Conservation (phyloP, 2,329 filamentous ascomycete species). For the Fusarium sarcochroum region DNA sequence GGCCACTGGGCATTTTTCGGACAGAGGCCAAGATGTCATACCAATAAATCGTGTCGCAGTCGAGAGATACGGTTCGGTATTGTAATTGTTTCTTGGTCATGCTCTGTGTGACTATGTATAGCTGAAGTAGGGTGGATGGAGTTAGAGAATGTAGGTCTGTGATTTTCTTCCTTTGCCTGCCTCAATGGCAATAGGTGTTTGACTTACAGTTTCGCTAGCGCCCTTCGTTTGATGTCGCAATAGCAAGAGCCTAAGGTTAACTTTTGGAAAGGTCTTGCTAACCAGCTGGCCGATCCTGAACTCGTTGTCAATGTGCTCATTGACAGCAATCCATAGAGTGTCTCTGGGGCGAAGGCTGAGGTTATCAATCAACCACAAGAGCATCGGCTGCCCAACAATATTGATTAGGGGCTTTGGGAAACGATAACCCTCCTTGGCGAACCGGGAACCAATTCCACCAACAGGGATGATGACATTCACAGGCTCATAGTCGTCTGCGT, state of each 20-base stretch:
- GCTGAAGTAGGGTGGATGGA: background rate
- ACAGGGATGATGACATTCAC: constrained; percentile 3
- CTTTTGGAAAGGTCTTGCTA: constrained; percentile 3
- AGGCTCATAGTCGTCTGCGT: constrained; percentile 1
- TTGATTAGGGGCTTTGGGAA: constrained; percentile 10
- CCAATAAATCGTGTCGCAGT: constrained; percentile 1
- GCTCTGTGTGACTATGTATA: background rate
- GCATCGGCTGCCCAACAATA: constrained; percentile 4
- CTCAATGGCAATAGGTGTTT: background rate
- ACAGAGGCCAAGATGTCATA: background rate
- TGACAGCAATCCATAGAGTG: constrained; percentile 7
- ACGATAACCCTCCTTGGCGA: constrained; percentile 3
- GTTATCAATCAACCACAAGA: constrained; percentile 1
- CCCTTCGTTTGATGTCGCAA: constrained; percentile 3
- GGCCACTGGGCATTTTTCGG: background rate
- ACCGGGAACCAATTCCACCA: background rate
- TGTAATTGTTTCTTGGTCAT: background rate
- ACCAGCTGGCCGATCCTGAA: constrained; percentile 4
- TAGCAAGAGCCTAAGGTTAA: background rate
- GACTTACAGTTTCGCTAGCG: constrained; percentile 5
- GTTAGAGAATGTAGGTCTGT: background rate
- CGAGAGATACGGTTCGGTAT: background rate
- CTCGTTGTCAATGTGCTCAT: constrained; percentile 8
- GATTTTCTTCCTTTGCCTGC: background rate
- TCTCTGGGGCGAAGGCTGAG: constrained; percentile 3